These are phyloP conservation scores for Mortierella sp. DNA, from an alignment of 371 early-diverging fungal species.

Conservation along the genomic window DNA sequence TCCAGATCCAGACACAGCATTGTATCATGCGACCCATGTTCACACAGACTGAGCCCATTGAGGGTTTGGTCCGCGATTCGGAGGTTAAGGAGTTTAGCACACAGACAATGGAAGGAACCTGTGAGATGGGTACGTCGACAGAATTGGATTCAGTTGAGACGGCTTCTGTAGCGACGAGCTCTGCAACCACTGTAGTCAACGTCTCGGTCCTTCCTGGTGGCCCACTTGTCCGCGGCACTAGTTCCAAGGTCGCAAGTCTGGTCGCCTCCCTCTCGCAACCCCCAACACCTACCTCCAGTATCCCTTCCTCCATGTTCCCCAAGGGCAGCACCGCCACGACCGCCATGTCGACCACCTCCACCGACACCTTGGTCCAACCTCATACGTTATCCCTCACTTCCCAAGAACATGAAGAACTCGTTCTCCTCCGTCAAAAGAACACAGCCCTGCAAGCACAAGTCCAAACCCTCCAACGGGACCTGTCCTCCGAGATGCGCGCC, in stretches of 20 bases:
- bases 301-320: background rate
- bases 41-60: slow-evolving; percentile 48
- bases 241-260: slow-evolving; percentile 23
- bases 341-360: slow-evolving; percentile 3
- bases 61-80: slow-evolving; percentile 14
- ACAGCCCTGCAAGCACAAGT: slow-evolving; percentile 35
- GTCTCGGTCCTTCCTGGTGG: background rate
- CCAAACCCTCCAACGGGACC: slow-evolving; percentile 57
- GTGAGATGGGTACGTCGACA: slow-evolving; percentile 30
- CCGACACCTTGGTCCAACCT: background rate
- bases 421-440: slow-evolving; percentile 39
- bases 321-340: background rate
- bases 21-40: slow-evolving; percentile 54
- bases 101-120: slow-evolving; percentile 21
- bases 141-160: slow-evolving; percentile 18
- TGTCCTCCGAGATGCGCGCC: slow-evolving; percentile 62
- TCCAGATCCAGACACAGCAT: slow-evolving; percentile 58
- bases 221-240: background rate
- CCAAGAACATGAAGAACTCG: slow-evolving; percentile 35
- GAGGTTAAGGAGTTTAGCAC: slow-evolving; percentile 33
- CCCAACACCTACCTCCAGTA: background rate
- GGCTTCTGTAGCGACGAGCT: background rate
- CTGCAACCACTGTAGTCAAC: slow-evolving; percentile 3
- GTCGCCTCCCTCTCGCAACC: slow-evolving; percentile 34
- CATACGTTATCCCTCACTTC: background rate